Evolutionary conservation across 139 green algal species (phyloP), one percentile per base, ranked within the genome.

Genomic region (Closterium sp.): DNA sequence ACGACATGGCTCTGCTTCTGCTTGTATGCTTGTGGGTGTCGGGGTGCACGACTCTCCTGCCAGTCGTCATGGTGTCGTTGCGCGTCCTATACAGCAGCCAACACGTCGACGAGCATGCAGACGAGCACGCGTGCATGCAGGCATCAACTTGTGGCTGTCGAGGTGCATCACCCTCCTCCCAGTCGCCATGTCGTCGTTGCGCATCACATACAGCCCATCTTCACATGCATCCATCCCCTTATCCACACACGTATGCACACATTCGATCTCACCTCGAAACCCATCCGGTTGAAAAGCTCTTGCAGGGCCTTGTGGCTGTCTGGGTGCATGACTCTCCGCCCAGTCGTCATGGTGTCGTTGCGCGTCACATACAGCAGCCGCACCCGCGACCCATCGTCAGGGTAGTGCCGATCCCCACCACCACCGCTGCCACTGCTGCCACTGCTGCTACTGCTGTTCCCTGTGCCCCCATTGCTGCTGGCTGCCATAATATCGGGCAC

Each of bases 291-390:
- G 17, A 73, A 73, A 21, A 73, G 50, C 50, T 73, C 50, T 22
- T 73, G 50, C 24, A 73, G 50, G 13, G 50, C 50, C 50, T 73
- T 73, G 50, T 73, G 50, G 50, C 50, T 73, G 50, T 73, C 50
- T 5, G 50, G 13, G 17, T 73, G 50, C 50, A 73, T 73, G 9
- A 73, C 50, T 22, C 50, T 21, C 50, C 50, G 24, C 50, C 50
- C 50, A 22, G 50, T 73, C 10, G 50, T 73, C 50, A 73, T 73
- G 50, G 50, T 73, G 50, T 73, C 50, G 84, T 50, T 87, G 73
- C 90, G 90, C 1, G 45, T 88, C 32, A 92, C 90, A 30, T 88
- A 92, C 27, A 92, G 42, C 32, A 90, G 11, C 9, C 86, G 70
- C 7, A 79, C 62, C 62, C 17, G 62, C 62, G 62, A 79, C 62